A percentile compares a stretch with the other conserved stretches of the same genome.
phyloP scores from a whole-genome alignment of 257 asterid species.

The Leonotis leonurus region DNA sequence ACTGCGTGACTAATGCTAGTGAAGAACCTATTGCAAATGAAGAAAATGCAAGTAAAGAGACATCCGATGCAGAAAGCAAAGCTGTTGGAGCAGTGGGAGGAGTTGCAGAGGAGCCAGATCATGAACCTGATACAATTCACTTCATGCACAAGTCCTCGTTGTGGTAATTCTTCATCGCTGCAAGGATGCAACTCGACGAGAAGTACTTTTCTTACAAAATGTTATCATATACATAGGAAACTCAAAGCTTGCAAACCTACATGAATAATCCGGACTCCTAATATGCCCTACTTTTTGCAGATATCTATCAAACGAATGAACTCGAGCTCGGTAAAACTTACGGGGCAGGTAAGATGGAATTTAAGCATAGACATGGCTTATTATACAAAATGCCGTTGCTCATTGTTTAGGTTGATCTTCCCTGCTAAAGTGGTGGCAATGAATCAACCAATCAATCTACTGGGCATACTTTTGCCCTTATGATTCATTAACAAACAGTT shows the following conservation, averaged over 20 bases:
- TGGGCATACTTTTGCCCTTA: neutral
- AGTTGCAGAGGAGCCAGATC: conserved; percentile 44
- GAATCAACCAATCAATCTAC: neutral
- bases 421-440: neutral
- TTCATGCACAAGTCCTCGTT: conserved; percentile 46
- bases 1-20: conserved; percentile 40
- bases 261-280: neutral
- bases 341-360: neutral
- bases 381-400: neutral
- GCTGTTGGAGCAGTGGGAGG: conserved; percentile 63
- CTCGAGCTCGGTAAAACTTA: conserved; percentile 8
- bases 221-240: neutral
- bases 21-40: conserved; percentile 29
- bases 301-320: neutral
- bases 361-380: conserved; percentile 2
- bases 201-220: neutral
- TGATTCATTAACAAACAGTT: neutral
- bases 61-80: conserved; percentile 33
- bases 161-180: conserved; percentile 36
- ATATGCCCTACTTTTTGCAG: conserved; percentile 19
- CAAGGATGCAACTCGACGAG: neutral
- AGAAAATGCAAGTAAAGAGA: conserved; percentile 18
- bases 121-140: conserved; percentile 27
- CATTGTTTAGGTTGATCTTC: neutral
- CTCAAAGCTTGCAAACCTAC: neutral